These are phyloP conservation scores for Wallacemonas sp. DNA, from an alignment of 208 protist genomes.

Conservation along the genomic window DNA sequence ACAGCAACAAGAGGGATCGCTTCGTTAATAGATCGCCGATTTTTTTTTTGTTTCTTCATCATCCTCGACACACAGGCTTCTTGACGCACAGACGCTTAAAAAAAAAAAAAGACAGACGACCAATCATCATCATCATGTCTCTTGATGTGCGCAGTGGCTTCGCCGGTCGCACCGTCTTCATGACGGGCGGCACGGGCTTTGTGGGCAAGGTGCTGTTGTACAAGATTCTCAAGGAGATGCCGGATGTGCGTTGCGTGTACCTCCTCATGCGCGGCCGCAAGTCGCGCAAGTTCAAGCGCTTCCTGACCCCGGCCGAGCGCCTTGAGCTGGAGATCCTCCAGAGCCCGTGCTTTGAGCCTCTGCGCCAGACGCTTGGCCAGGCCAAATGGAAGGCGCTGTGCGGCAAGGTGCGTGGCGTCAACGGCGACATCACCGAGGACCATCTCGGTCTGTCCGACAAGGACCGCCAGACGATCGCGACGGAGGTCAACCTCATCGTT, in stretches of 20 bases:
- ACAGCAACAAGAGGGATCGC: no score
- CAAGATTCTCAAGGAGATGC: constrained; percentile 81
- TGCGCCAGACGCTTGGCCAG: constrained; percentile 57
- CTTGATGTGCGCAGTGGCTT: constrained; percentile 69
- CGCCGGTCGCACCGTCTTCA: constrained; percentile 63
- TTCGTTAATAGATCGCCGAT: no score
- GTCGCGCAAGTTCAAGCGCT: constrained; percentile 62
- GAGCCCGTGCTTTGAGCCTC: constrained; percentile 76
- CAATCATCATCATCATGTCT: no score
- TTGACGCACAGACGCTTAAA: no score
- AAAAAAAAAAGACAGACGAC: constrained; percentile 5
- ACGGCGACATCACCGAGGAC: constrained; percentile 76
- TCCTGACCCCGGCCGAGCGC: constrained; percentile 66
- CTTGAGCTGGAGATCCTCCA: constrained; percentile 76
- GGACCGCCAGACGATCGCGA: constrained; percentile 44
- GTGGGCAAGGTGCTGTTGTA: constrained; percentile 87
- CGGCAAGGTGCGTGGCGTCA: constrained; percentile 55
- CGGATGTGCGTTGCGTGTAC: constrained; percentile 73
- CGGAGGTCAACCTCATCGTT: constrained; percentile 68
- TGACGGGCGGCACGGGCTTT: constrained; percentile 87
- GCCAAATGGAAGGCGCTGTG: constrained; percentile 51
- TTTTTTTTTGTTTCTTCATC: no score
- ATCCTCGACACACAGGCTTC: no score
- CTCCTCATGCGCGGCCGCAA: constrained; percentile 82
- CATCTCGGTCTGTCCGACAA: constrained; percentile 62